Conservation (phyloP, 805 yeast genomes). For the Kazachstania taianensis region DNA sequence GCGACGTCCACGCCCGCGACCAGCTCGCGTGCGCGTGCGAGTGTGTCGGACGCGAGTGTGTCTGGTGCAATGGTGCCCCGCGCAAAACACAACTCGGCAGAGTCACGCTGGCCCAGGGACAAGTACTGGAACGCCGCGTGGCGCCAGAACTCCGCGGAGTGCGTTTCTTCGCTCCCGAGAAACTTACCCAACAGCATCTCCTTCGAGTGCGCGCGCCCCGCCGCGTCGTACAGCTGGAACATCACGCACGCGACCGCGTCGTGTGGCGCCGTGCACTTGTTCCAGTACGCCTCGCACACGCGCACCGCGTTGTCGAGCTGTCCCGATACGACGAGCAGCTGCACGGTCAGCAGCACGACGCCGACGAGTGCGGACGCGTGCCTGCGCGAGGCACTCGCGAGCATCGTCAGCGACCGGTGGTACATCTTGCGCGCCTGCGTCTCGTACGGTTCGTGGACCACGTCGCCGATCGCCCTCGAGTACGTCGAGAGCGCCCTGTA, state of each 20-base stretch:
- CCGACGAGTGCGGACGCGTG: no score
- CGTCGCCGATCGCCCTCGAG: conserved; percentile 12
- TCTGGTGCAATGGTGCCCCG: no score
- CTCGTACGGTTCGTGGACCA: conserved; percentile 20
- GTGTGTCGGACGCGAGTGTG: no score
- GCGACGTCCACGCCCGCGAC: no score
- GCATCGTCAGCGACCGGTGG: conserved; percentile 14
- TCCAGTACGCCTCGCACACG: conserved; percentile 18
- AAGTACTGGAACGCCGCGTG: conserved; percentile 22
- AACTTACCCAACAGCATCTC: conserved; percentile 13
- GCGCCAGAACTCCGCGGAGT: conserved; percentile 21
- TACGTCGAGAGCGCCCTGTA: conserved; percentile 13
- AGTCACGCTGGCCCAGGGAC: conserved; percentile 11
- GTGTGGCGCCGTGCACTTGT: conserved; percentile 4
- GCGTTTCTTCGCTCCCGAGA: not conserved
- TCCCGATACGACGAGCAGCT: conserved; percentile 20
- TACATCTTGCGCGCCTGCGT: conserved; percentile 25
- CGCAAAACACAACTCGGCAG: no score
- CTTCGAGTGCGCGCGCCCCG: conserved; percentile 17
- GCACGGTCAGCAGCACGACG: conserved; percentile 17
- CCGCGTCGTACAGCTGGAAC: conserved; percentile 18
- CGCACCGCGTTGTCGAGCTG: conserved; percentile 24
- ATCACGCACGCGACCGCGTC: conserved; percentile 13
- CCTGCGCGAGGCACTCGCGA: no score
- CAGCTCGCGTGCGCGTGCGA: no score